A percentile compares a stretch with the other conserved stretches of the same genome.
Conservation (phyloP, 1,284 basidiomycete genomes). For the Ceratobasidium sp. region DNA sequence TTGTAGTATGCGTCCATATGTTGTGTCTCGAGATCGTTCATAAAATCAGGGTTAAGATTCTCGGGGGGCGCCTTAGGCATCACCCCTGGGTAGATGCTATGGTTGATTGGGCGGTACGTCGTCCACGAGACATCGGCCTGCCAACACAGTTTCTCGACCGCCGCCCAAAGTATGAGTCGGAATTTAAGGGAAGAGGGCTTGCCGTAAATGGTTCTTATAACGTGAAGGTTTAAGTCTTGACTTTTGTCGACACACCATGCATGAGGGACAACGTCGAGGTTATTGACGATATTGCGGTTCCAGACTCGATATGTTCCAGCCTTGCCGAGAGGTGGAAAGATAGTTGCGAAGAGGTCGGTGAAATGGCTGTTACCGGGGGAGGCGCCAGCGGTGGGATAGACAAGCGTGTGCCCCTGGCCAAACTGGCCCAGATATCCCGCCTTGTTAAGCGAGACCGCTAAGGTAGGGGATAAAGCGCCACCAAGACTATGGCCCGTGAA, state of each 20-base stretch:
- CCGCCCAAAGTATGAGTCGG: too few species aligned
- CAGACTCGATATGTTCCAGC: conserved; percentile 1
- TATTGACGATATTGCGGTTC: conserved; percentile 30
- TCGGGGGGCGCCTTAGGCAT: too few species aligned
- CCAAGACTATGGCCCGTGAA: conserved; percentile 45
- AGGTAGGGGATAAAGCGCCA: conserved; percentile 20
- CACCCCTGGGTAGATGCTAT: too few species aligned
- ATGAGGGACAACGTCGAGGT: conserved; percentile 26
- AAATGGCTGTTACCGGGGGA: conserved; percentile 32
- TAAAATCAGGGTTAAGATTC: too few species aligned
- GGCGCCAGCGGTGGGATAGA: conserved; percentile 19
- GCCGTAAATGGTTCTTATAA: too few species aligned
- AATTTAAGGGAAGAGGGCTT: too few species aligned
- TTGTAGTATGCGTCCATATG: background rate
- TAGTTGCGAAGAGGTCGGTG: background rate
- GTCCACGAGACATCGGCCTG: too few species aligned
- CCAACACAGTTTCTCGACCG: too few species aligned
- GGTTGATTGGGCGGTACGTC: too few species aligned
- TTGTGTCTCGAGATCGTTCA: background rate
- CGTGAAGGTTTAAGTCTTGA: too few species aligned
- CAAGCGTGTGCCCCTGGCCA: background rate
- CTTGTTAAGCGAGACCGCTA: conserved; percentile 7
- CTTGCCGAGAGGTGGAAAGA: conserved; percentile 7
- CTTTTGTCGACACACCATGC: background rate
- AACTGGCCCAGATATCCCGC: background rate